Evolutionary conservation across 768 basidiomycete species (phyloP).

Genomic region (Boletus tomentosulus): DNA sequence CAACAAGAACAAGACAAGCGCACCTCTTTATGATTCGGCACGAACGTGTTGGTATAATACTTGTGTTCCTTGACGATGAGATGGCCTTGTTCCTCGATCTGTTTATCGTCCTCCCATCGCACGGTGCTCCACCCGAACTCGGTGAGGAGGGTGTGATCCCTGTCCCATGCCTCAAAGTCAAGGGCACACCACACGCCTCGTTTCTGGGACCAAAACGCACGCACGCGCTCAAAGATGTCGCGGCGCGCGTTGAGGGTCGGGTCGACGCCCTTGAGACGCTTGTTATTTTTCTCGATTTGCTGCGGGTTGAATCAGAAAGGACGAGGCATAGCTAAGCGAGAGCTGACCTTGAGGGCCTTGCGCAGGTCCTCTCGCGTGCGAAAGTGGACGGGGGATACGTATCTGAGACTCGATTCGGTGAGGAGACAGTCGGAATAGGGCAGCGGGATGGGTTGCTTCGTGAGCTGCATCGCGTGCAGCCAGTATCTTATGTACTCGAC

Average conservation of each 20-base stretch:
- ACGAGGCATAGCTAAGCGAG: background rate
- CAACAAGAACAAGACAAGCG: background rate
- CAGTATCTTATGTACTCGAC: constrained; percentile 84
- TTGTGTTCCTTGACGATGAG: constrained; percentile 61
- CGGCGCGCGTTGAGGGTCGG: constrained; percentile 53
- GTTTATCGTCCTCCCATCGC: constrained; percentile 50
- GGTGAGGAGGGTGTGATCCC: constrained; percentile 65
- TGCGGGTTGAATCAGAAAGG: constrained; percentile 24
- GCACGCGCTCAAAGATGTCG: constrained; percentile 62
- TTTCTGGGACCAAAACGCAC: constrained; percentile 58
- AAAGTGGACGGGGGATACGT: constrained; percentile 56
- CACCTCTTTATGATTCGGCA: constrained; percentile 60
- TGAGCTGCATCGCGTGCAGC: constrained; percentile 71
- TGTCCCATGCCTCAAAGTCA: constrained; percentile 85
- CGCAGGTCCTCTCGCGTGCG: constrained; percentile 51
- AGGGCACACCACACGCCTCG: constrained; percentile 71
- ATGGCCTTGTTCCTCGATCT: constrained; percentile 51
- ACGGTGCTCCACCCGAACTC: constrained; percentile 78
- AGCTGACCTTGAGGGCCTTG: constrained; percentile 53
- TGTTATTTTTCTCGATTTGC: constrained; percentile 80
- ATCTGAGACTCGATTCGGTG: constrained; percentile 51
- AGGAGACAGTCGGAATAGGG: constrained; percentile 78
- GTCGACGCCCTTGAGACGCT: constrained; percentile 64
- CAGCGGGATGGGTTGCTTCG: constrained; percentile 59
- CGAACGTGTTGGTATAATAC: constrained; percentile 58